phyloP scores from a whole-genome alignment of 441 rosid species.

The Populus tomentosa region DNA sequence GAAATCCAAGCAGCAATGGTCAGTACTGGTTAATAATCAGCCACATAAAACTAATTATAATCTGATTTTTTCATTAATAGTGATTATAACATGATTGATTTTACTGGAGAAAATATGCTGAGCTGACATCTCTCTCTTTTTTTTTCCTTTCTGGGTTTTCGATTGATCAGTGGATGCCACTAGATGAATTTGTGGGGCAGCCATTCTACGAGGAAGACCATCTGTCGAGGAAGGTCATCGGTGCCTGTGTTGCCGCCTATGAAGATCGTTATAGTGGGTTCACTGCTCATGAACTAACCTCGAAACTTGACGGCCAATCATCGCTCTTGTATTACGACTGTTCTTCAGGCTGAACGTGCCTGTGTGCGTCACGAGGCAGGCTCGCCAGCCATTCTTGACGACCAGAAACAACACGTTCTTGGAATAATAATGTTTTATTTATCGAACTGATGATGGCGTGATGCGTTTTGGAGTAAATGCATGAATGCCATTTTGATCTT shows the following conservation, averaged over 20 bases:
- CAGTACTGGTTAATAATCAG: neutral
- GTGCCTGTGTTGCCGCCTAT: constrained; percentile 28
- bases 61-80: neutral
- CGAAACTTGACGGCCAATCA: constrained; percentile 38
- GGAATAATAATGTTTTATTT: too few species aligned
- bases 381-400: neutral
- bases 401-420: too few species aligned
- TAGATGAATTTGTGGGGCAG: constrained; percentile 25
- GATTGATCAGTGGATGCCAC: constrained; percentile 35
- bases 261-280: constrained; percentile 32
- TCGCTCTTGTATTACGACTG: constrained; percentile 28
- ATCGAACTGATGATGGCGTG: too few species aligned
- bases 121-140: neutral
- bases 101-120: neutral
- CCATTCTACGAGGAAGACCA: constrained; percentile 38
- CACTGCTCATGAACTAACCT: constrained; percentile 30
- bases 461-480: too few species aligned
- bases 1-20: constrained; percentile 43
- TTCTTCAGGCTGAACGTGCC: neutral
- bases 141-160: neutral
- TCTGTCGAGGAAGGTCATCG: constrained; percentile 32
- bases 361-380: neutral
- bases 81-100: neutral
- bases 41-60: neutral
- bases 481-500: neutral